Conservation (phyloP, 805 yeast genomes). For the Kodamaea laetipori region DNA sequence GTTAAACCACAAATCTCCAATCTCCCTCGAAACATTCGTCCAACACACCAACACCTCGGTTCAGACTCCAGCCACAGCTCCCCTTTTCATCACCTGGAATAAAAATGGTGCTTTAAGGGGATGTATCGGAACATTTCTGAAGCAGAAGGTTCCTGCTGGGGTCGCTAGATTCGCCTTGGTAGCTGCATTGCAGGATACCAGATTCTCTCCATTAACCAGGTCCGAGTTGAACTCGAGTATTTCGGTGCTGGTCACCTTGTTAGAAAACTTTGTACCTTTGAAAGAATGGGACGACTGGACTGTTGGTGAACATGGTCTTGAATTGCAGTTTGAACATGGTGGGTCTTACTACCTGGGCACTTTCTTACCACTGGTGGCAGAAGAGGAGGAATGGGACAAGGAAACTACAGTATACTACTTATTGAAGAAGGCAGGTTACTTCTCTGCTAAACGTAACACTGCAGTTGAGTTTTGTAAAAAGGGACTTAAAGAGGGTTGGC, state of each 20-base stretch:
- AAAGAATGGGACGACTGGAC: conserved; percentile 69
- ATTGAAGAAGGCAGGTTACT: conserved; percentile 68
- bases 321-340: conserved; percentile 49
- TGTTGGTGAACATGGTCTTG: conserved; percentile 81
- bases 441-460: conserved; percentile 1
- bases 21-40: conserved; percentile 20
- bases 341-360: conserved; percentile 64
- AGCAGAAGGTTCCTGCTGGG: conserved; percentile 56
- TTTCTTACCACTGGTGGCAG: conserved; percentile 87
- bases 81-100: conserved; percentile 91
- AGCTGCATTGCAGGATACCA: conserved; percentile 71
- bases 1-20: conserved; percentile 18
- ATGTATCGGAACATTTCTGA: conserved; percentile 87
- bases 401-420: conserved; percentile 69
- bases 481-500: conserved; percentile 36
- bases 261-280: conserved; percentile 58
- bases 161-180: conserved; percentile 59
- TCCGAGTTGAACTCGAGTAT: conserved; percentile 54
- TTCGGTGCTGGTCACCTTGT: conserved; percentile 63
- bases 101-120: conserved; percentile 64
- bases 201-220: conserved; percentile 66
- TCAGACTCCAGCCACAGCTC: conserved; percentile 36
- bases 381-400: conserved; percentile 82
- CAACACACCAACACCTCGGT: conserved; percentile 15
- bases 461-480: conserved; percentile 26